phyloP scores from a whole-genome alignment of 2,329 filamentous ascomycete genomes.

The Penicillium fuscoglaucum region DNA sequence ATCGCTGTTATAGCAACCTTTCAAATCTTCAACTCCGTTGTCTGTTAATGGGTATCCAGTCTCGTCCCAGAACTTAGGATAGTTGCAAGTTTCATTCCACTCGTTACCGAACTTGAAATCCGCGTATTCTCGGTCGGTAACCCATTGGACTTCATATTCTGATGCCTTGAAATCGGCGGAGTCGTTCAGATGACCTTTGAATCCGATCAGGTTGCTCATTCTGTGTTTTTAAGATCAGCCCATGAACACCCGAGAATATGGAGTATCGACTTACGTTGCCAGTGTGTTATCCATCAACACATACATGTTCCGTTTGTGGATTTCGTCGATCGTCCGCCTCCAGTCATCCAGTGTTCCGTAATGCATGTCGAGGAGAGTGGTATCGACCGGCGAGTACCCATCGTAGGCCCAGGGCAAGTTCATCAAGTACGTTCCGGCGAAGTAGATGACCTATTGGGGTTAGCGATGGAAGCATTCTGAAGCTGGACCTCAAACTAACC shows the following conservation, averaged over 20 bases:
- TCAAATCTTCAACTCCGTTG: slow-evolving; percentile 49
- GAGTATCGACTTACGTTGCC: slow-evolving; percentile 51
- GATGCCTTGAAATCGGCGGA: slow-evolving; percentile 56
- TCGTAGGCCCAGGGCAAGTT: slow-evolving; percentile 65
- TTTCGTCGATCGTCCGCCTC: slow-evolving; percentile 58
- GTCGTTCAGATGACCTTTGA: slow-evolving; percentile 59
- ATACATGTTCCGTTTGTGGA: slow-evolving; percentile 65
- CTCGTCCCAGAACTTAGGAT: slow-evolving; percentile 63
- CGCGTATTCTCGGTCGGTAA: slow-evolving; percentile 53
- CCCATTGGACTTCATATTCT: slow-evolving; percentile 61
- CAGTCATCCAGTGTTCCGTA: slow-evolving; percentile 61
- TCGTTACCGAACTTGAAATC: slow-evolving; percentile 59
- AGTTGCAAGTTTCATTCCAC: slow-evolving; percentile 56
- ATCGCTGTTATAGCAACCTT: slow-evolving; percentile 62
- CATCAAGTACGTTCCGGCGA: slow-evolving; percentile 63
- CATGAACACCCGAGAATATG: no score
- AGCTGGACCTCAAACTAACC: slow-evolving; percentile 33
- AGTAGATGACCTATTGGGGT: slow-evolving; percentile 53
- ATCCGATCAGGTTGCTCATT: slow-evolving; percentile 63
- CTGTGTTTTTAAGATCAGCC: slow-evolving; percentile 9
- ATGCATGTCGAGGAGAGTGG: slow-evolving; percentile 65
- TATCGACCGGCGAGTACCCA: slow-evolving; percentile 60
- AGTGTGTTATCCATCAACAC: slow-evolving; percentile 67
- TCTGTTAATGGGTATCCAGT: slow-evolving; percentile 53
- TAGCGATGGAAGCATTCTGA: slow-evolving; percentile 3